Conservation (phyloP, 768 basidiomycete genomes). For the Trametes cubensis region DNA sequence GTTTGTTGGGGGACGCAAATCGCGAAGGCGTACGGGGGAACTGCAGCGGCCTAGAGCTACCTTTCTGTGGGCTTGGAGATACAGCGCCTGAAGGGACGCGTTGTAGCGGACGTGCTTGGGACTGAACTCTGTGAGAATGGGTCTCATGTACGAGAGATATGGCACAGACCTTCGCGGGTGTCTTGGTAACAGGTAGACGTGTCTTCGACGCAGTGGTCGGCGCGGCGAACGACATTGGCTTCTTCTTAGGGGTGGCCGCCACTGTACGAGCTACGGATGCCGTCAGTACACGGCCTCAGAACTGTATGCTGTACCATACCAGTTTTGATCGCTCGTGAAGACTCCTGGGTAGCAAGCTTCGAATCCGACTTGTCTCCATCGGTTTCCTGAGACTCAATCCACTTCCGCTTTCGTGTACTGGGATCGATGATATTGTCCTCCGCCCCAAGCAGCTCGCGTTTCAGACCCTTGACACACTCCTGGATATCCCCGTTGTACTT, state of each 20-base stretch:
- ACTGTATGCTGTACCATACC: conserved; percentile 43
- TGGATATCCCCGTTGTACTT: conserved; percentile 80
- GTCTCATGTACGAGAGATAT: neutral
- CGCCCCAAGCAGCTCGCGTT: conserved; percentile 60
- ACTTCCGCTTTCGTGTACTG: conserved; percentile 74
- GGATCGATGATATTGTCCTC: conserved; percentile 62
- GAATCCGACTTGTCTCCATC: conserved; percentile 32
- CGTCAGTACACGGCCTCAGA: conserved; percentile 1
- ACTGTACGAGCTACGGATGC: conserved; percentile 45
- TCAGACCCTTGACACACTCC: conserved; percentile 66
- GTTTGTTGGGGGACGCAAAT: conserved; percentile 52
- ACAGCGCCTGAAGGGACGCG: conserved; percentile 32
- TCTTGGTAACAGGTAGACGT: conserved; percentile 35
- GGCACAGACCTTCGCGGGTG: conserved; percentile 35
- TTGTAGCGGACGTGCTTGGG: conserved; percentile 31
- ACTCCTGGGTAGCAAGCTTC: conserved; percentile 31
- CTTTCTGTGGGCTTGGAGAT: conserved; percentile 43
- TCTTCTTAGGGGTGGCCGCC: conserved; percentile 56
- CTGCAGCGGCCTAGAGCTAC: conserved; percentile 27
- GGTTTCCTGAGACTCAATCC: conserved; percentile 66
- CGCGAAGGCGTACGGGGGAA: conserved; percentile 40
- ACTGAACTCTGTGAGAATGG: conserved; percentile 9
- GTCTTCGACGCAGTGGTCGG: conserved; percentile 57
- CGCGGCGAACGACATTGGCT: conserved; percentile 48
- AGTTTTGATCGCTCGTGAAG: conserved; percentile 57